phyloP scores from a whole-genome alignment of 2,329 filamentous ascomycete genomes.

The Alternaria rosae region DNA sequence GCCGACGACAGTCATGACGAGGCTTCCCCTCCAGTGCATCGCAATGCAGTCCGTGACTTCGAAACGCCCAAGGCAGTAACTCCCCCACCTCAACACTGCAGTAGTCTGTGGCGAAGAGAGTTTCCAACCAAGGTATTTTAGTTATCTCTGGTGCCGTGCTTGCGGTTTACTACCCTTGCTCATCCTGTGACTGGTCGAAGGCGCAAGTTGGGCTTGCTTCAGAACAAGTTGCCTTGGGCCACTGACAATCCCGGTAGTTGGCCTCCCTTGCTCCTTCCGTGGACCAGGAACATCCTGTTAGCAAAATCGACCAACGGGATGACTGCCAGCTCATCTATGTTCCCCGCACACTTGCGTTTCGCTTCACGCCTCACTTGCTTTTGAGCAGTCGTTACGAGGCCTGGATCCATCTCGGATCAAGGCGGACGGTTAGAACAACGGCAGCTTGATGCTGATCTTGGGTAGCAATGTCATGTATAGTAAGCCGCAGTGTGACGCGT shows the following conservation, averaged over 20 bases:
- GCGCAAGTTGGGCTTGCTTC: constrained; percentile 1
- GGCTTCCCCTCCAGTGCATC: constrained; percentile 1
- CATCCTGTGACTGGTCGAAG: constrained; percentile 5
- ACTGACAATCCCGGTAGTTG: constrained; percentile 1
- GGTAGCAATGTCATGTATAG: neutral
- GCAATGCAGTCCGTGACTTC: neutral
- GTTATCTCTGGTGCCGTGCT: neutral
- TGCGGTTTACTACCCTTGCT: neutral
- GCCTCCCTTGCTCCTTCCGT: neutral
- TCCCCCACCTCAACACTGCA: constrained; percentile 4
- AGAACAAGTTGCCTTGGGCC: neutral
- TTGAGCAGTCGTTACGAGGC: constrained; percentile 1
- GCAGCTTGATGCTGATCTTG: constrained; percentile 9
- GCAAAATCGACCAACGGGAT: constrained; percentile 1
- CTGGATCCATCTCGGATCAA: constrained; percentile 6
- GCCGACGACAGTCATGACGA: neutral
- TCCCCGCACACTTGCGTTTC: constrained; percentile 17
- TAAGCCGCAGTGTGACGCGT: constrained; percentile 10
- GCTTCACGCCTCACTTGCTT: constrained; percentile 9
- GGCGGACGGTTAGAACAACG: constrained; percentile 4
- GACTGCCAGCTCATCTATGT: constrained; percentile 6
- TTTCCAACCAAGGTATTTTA: neutral
- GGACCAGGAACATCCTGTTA: constrained; percentile 10
- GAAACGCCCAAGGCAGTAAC: constrained; percentile 2
- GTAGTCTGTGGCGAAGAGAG: constrained; percentile 3